These are phyloP conservation scores for Marasmius oreades DNA, from an alignment of 1,284 basidiomycete species.

Conservation along the genomic window DNA sequence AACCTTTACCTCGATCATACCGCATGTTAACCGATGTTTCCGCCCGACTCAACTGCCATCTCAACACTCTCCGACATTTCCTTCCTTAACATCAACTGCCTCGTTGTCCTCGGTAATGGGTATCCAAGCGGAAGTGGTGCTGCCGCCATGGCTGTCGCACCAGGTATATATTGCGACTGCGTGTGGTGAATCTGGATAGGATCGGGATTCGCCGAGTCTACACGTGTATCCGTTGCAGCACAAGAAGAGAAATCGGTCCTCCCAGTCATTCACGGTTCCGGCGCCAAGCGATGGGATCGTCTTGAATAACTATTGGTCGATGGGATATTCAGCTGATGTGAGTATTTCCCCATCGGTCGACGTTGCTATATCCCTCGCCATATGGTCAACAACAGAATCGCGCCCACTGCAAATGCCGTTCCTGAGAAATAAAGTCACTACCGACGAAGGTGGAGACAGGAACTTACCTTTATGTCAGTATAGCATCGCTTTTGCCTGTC, in stretches of 20 bases:
- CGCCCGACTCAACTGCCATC: constrained; percentile 63
- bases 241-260: constrained; percentile 14
- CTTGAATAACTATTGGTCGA: too few species aligned
- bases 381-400: constrained; percentile 70
- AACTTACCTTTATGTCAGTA: too few species aligned
- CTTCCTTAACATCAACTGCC: constrained; percentile 78
- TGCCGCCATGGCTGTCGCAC: constrained; percentile 9
- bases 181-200: constrained; percentile 10
- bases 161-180: constrained; percentile 13
- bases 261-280: too few species aligned
- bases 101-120: constrained; percentile 81
- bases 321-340: too few species aligned
- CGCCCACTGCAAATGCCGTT: constrained; percentile 58
- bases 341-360: too few species aligned
- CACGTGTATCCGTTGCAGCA: constrained; percentile 6
- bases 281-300: too few species aligned
- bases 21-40: constrained; percentile 36
- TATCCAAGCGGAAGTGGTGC: constrained; percentile 53
- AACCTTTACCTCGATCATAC: constrained; percentile 7
- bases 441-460: neutral
- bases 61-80: constrained; percentile 84
- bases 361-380: too few species aligned
- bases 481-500: too few species aligned
- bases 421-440: constrained; percentile 22
- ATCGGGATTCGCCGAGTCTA: constrained; percentile 1